Base-by-base conservation (phyloP, 2,329 filamentous ascomycete genomes). In the Colletotrichum sp. region DNA sequence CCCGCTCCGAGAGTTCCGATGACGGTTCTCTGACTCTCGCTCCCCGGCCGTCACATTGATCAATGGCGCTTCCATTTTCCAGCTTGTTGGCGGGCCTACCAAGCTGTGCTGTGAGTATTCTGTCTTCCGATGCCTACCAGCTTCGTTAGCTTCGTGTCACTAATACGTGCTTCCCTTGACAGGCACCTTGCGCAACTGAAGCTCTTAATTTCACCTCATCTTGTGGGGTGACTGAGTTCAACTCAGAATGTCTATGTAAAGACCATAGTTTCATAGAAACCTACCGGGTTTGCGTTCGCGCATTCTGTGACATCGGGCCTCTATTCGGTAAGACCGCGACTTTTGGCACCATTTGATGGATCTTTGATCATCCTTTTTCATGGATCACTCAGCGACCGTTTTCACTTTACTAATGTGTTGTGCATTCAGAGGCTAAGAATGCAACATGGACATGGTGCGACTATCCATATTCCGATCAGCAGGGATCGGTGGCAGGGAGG, bases 381-480 rank as follows among this genome's bases (percentile, higher is more conserved):
- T 13, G 21, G 6, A 36, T 52, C 43, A 13, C 43, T 52, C n/a
- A 21, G n/a, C 32, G 4, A n/a, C 10, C 15, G 61, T 8, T 13
- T 28, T n/a, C 8, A 16, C 16, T 64, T 64, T 21, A 62, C 65
- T 73, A 43, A 73, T 43, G 8, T 6, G 8, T 18, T 2, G 9
- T 5, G 9, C 21, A 12, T 16, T 38, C 24, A 75, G 73, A 64
- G 7, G 64, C 70, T 28, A 75, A 75, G 48, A 75, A 75, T 15
- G 43, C 24, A 15, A 73, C 73, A 21, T 73, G 70, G 73, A 58
- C 56, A 10, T 55, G 21, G 34, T 75, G 73, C 15, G 70, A 65
- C 18, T 73, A 52, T 16, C 43, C 55, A 2, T 73, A 73, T 30
- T 48, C 64, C 9, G 56, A 60, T 15, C 43, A 75, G 28, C 34